Evolutionary conservation across 176 grass and related monocot genomes (phyloP).

Genomic region (Carex scoparia): DNA sequence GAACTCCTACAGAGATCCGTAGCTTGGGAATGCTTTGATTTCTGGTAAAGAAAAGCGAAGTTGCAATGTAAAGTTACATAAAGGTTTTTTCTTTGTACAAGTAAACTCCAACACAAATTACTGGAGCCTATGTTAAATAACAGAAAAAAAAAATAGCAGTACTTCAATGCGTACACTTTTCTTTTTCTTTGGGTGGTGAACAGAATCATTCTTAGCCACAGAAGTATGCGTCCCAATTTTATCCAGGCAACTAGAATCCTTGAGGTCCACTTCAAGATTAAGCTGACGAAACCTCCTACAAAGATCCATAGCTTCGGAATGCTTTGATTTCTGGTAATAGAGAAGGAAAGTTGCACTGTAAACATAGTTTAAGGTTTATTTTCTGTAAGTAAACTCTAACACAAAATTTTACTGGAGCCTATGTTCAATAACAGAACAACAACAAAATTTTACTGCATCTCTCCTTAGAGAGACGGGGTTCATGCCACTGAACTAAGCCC

Average conservation of each 20-base stretch:
- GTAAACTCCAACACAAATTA: neutral
- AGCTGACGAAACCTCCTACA: slow-evolving; percentile 5
- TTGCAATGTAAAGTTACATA: neutral
- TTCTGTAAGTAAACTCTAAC: neutral
- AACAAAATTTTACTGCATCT: neutral
- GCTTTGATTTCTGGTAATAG: slow-evolving; percentile 13
- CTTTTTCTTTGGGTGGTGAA: slow-evolving; percentile 23
- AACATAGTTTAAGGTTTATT: neutral
- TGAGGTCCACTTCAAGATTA: neutral
- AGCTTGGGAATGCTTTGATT: neutral
- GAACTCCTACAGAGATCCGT: slow-evolving; percentile 11
- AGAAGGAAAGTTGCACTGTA: neutral
- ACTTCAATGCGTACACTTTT: neutral
- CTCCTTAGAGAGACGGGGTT: too few relatives aligned
- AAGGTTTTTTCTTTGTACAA: neutral
- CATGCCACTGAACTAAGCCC: too few relatives aligned
- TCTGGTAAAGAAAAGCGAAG: neutral
- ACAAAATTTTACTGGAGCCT: neutral
- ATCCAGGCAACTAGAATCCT: slow-evolving; percentile 8
- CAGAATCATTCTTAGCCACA: slow-evolving; percentile 1
- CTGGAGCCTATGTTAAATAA: neutral
- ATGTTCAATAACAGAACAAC: neutral
- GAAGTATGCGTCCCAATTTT: slow-evolving; percentile 17
- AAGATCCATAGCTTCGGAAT: neutral
- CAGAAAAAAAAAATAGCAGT: neutral